Evolutionary conservation across 305 asterid species (phyloP).

Genomic region (Fraxinus sp.): DNA sequence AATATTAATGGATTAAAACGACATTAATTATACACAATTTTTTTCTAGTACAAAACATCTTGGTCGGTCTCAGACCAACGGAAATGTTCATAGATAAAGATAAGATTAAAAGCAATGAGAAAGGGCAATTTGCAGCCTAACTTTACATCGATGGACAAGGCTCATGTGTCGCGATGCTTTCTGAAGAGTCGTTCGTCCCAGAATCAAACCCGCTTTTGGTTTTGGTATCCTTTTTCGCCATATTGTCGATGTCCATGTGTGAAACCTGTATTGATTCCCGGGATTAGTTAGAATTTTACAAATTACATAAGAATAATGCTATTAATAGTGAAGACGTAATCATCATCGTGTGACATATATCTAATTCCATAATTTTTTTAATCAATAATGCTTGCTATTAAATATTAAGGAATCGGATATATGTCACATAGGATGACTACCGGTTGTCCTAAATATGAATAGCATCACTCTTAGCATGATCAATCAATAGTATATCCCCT

Average conservation of each 20-base stretch:
- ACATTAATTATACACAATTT: background rate
- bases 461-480: background rate
- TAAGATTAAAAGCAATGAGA: background rate
- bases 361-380: background rate
- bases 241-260: constrained; percentile 46
- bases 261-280: constrained; percentile 47
- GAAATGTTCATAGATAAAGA: background rate
- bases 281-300: constrained; percentile 7
- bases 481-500: background rate
- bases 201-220: constrained; percentile 22
- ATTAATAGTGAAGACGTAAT: background rate
- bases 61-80: background rate
- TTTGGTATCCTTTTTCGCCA: constrained; percentile 34
- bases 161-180: background rate
- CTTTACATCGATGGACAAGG: background rate
- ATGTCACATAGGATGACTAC: background rate
- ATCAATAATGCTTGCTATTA: background rate
- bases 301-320: background rate
- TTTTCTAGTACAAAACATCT: background rate
- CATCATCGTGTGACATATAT: background rate
- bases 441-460: background rate
- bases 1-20: background rate
- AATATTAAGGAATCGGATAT: background rate
- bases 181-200: background rate
- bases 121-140: background rate